A percentile compares a stretch with the other conserved stretches of the same genome.
Evolutionary conservation across 139 green algal species (phyloP).

Genomic region (Chlorella sp.): DNA sequence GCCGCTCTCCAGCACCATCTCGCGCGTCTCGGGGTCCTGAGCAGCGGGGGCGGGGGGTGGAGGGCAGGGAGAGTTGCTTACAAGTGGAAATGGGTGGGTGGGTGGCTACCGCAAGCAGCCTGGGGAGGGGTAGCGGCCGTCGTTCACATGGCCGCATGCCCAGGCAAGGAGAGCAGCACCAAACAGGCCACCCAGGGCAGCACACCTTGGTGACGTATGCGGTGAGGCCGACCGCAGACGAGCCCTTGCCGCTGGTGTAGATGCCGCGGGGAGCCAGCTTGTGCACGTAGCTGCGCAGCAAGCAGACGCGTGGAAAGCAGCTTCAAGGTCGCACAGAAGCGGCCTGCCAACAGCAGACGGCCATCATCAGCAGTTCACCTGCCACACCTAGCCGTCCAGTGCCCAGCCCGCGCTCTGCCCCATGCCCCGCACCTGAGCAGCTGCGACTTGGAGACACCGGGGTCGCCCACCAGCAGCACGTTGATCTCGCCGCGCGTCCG

Average conservation of each 20-base stretch:
- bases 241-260: slow-evolving; percentile 94
- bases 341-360: background rate
- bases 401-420: background rate
- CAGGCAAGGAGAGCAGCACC: too few relatives aligned
- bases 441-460: slow-evolving; percentile 95
- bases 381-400: background rate
- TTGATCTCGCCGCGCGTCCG: slow-evolving; percentile 92
- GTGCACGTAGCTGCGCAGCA: slow-evolving; percentile 84
- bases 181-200: too few relatives aligned
- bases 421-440: slow-evolving; percentile 65
- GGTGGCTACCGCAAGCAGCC: background rate
- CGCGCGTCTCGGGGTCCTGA: slow-evolving; percentile 86
- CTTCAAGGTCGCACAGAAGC: background rate
- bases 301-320: too few relatives aligned
- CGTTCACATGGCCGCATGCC: too few relatives aligned
- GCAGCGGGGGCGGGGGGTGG: background rate
- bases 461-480: slow-evolving; percentile 96
- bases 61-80: background rate
- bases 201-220: slow-evolving; percentile 92
- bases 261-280: slow-evolving; percentile 95
- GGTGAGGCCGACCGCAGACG: slow-evolving; percentile 93
- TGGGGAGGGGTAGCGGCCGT: too few relatives aligned
- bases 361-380: background rate
- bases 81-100: too few relatives aligned
- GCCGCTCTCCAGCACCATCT: slow-evolving; percentile 97